Conservation (phyloP, 2,329 filamentous ascomycete genomes). For the Arthroderma sp. region DNA sequence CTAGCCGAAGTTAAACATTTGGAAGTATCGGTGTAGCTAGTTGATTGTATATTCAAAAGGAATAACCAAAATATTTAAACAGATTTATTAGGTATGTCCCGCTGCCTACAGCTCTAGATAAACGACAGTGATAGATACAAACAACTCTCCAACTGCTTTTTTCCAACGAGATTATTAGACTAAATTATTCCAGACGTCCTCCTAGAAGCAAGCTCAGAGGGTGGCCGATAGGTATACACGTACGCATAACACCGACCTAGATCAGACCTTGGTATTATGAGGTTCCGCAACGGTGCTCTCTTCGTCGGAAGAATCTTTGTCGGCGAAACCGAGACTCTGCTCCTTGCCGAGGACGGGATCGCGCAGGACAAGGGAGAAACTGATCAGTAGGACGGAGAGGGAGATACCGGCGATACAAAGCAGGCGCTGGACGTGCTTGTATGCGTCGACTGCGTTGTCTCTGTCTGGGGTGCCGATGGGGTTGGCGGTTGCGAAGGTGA, state of each 20-base stretch:
- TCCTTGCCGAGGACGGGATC: constrained; percentile 37
- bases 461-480: constrained; percentile 37
- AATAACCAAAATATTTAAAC: no score
- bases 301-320: constrained; percentile 18
- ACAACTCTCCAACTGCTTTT: no score
- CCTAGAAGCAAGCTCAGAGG: no score
- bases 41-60: no score
- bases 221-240: no score
- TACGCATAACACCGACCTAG: not conserved
- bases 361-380: constrained; percentile 35
- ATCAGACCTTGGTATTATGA: not conserved
- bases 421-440: constrained; percentile 36
- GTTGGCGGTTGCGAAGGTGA: constrained; percentile 27
- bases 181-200: no score
- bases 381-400: constrained; percentile 36
- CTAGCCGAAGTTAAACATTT: no score
- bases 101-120: no score
- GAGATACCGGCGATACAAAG: constrained; percentile 42
- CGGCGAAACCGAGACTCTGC: constrained; percentile 36
- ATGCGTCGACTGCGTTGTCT: constrained; percentile 34
- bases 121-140: no score
- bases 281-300: constrained; percentile 1
- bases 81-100: no score
- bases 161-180: no score
- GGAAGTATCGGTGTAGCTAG: not conserved